These are phyloP conservation scores for Silene conica DNA, from an alignment of 148 eudicot genomes.

Conservation along the genomic window DNA sequence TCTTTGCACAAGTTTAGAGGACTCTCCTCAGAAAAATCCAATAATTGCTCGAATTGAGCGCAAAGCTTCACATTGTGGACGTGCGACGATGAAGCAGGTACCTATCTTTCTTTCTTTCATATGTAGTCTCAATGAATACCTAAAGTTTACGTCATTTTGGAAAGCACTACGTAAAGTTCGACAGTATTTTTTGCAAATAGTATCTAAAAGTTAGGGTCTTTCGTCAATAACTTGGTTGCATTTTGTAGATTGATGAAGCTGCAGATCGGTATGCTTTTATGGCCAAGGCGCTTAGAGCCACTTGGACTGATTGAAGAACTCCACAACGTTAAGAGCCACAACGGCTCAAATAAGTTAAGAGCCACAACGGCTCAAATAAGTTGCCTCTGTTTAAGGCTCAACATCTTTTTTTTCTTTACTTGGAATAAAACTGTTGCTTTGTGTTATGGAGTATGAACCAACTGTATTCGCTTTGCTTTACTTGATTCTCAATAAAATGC, in stretches of 20 bases:
- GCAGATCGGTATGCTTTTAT: conserved; percentile 81
- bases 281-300: conserved; percentile 76
- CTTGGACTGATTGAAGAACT: conserved; percentile 57
- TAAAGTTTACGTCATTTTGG: not conserved
- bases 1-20: conserved; percentile 77
- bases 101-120: not conserved
- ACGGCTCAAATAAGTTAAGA: not conserved
- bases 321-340: not conserved
- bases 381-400: not conserved
- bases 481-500: conserved; percentile 4
- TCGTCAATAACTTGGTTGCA: not conserved
- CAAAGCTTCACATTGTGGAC: conserved; percentile 95
- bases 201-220: too few relatives aligned
- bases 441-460: not conserved
- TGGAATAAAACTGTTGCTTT: not conserved
- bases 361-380: not conserved
- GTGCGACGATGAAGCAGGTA: conserved; percentile 77
- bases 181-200: too few relatives aligned
- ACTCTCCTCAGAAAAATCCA: conserved; percentile 82
- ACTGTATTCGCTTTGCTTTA: not conserved
- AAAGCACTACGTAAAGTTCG: too few relatives aligned
- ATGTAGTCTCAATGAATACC: not conserved
- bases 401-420: not conserved
- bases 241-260: conserved; percentile 71
- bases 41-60: conserved; percentile 78